Percentiles rank a stretch among this genome's conserved stretches.
These are phyloP conservation scores for Globisporangium radiosum DNA, from an alignment of 352 stramenopile genomes.

Conservation along the genomic window DNA sequence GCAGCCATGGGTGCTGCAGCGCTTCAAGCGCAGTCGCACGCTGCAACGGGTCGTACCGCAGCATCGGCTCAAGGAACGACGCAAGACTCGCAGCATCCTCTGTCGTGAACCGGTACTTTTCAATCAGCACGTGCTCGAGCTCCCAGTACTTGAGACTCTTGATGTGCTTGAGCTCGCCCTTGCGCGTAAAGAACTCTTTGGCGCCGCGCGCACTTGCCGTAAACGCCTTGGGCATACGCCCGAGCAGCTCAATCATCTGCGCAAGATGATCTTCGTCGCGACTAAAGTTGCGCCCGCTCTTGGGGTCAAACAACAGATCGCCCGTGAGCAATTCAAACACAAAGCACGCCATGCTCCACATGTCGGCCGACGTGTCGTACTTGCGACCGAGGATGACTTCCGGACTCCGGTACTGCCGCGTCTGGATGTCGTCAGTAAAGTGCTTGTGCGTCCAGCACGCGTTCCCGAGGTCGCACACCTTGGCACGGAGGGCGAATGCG, in stretches of 20 bases:
- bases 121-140: conserved; percentile 92
- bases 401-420: conserved; percentile 98
- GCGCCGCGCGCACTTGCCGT: conserved; percentile 60
- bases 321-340: conserved; percentile 99
- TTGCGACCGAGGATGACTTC: conserved; percentile 96
- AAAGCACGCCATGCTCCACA: conserved; percentile 98
- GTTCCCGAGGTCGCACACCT: conserved; percentile 99
- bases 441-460: conserved; percentile 98
- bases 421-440: conserved; percentile 99
- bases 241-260: conserved; percentile 98
- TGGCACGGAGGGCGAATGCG: conserved; percentile 55
- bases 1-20: conserved; percentile 94
- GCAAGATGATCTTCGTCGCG: conserved; percentile 96
- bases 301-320: conserved; percentile 99
- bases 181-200: conserved; percentile 96
- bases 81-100: conserved; percentile 86
- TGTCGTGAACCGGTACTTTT: conserved; percentile 94
- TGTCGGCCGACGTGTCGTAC: conserved; percentile 98
- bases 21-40: conserved; percentile 91
- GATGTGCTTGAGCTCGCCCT: conserved; percentile 97
- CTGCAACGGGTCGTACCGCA: conserved; percentile 83
- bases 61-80: conserved; percentile 94
- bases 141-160: conserved; percentile 98
- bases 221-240: conserved; percentile 94
- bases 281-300: conserved; percentile 80